Percentiles rank a stretch among this genome's conserved stretches.
These are phyloP conservation scores for Xylaria multiplex DNA, from an alignment of 2,329 filamentous ascomycete species.

Conservation along the genomic window DNA sequence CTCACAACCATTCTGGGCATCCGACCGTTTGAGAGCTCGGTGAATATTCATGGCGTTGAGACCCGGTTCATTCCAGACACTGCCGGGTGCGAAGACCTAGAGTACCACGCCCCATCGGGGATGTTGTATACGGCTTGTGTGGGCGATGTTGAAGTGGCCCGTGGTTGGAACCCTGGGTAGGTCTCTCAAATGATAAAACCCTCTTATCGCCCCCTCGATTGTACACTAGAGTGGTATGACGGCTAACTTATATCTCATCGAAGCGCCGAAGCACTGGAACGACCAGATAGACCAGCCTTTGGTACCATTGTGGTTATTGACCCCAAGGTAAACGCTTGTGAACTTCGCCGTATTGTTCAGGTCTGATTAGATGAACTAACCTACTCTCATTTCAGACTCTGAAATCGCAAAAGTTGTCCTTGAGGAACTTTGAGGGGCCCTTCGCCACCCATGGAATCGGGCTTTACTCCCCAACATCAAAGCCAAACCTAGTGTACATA, in stretches of 20 bases:
- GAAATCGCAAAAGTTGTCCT: constrained; percentile 56
- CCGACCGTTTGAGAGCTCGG: constrained; percentile 33
- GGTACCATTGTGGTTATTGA: constrained; percentile 64
- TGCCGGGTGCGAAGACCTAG: constrained; percentile 68
- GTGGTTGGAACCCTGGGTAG: constrained; percentile 45
- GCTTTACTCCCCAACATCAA: constrained; percentile 56
- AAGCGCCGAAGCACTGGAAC: constrained; percentile 38
- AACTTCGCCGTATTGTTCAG: not conserved
- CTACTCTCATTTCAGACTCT: constrained; percentile 52
- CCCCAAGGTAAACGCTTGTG: constrained; percentile 55
- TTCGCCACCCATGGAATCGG: constrained; percentile 71
- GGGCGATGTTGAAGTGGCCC: constrained; percentile 46
- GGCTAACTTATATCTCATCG: constrained; percentile 6
- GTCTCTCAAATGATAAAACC: constrained; percentile 10
- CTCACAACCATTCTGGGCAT: constrained; percentile 35
- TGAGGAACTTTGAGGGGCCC: constrained; percentile 62
- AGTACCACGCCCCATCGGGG: constrained; percentile 60
- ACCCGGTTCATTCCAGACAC: constrained; percentile 59
- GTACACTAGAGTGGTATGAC: not conserved
- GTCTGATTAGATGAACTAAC: not conserved
- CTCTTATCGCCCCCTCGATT: not conserved
- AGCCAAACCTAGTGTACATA: constrained; percentile 64
- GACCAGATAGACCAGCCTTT: constrained; percentile 54
- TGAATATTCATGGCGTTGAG: constrained; percentile 42
- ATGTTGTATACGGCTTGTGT: constrained; percentile 68